Evolutionary conservation across 306 rosid species (phyloP).

Genomic region (Oxytropis ochrocephala): DNA sequence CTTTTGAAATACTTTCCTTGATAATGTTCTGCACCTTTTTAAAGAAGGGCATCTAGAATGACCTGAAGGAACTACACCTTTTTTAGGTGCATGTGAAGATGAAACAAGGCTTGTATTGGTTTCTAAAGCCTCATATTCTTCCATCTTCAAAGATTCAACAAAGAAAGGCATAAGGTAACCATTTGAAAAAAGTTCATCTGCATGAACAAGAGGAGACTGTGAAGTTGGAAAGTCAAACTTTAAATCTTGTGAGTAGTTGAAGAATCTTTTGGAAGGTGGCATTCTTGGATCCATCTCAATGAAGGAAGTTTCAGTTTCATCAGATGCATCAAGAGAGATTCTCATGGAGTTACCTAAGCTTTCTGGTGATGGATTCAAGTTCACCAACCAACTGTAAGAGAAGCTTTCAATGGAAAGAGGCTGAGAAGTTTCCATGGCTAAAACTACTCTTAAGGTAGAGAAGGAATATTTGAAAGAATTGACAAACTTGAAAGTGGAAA

Average conservation of each 20-base stretch:
- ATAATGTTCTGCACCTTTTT: constrained; percentile 65
- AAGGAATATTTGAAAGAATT: neutral
- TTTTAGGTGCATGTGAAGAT: constrained; percentile 40
- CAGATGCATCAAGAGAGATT: constrained; percentile 69
- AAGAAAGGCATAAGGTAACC: constrained; percentile 79
- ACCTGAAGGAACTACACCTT: constrained; percentile 19
- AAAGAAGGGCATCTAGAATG: constrained; percentile 51
- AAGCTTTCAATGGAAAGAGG: constrained; percentile 96
- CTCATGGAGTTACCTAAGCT: constrained; percentile 58
- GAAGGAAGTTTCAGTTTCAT: constrained; percentile 84
- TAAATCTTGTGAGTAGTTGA: constrained; percentile 66
- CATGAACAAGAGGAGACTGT: constrained; percentile 74
- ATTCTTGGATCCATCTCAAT: constrained; percentile 97
- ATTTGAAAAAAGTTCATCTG: constrained; percentile 89
- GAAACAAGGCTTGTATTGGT: constrained; percentile 28
- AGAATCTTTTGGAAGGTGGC: constrained; percentile 94
- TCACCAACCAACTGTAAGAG: constrained; percentile 94
- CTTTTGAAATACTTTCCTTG: constrained; percentile 60
- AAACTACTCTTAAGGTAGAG: neutral
- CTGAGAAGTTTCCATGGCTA: constrained; percentile 78
- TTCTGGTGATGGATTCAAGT: constrained; percentile 79
- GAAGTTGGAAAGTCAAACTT: constrained; percentile 79
- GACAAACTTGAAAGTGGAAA: constrained; percentile 9
- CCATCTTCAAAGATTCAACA: constrained; percentile 58
- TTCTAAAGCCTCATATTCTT: constrained; percentile 44